Conservation (phyloP, 1,284 basidiomycete species). For the Cryptococcus floricola region DNA sequence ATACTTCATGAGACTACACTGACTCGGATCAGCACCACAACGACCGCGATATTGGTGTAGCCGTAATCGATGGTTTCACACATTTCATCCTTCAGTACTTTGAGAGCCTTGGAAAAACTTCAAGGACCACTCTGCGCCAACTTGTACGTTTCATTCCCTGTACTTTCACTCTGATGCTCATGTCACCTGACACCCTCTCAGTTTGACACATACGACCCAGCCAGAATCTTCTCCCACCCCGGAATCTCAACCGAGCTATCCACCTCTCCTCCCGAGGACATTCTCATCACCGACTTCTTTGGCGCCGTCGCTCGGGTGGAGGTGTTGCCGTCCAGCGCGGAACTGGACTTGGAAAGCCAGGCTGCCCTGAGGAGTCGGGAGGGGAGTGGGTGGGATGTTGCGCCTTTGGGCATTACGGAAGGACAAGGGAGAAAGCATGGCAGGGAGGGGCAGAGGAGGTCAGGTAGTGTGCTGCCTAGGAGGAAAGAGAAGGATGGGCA, state of each 20-base stretch:
- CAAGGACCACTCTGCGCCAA: slow-evolving; percentile 72
- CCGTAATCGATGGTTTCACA: slow-evolving; percentile 92
- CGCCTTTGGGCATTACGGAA: neutral
- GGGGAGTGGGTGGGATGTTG: neutral
- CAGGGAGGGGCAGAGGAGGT: too few species aligned
- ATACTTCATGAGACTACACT: neutral
- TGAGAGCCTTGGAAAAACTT: slow-evolving; percentile 88
- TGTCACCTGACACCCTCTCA: slow-evolving; percentile 38
- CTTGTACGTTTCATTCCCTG: slow-evolving; percentile 58
- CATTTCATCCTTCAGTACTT: slow-evolving; percentile 88
- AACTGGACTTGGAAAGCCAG: slow-evolving; percentile 2
- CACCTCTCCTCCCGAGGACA: slow-evolving; percentile 56
- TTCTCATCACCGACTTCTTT: slow-evolving; percentile 90
- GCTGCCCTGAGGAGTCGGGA: neutral
- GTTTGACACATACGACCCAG: slow-evolving; percentile 76
- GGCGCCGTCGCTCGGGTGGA: slow-evolving; percentile 86
- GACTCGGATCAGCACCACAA: slow-evolving; percentile 67
- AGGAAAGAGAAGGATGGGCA: too few species aligned
- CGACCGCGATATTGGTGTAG: slow-evolving; percentile 88
- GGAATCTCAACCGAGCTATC: slow-evolving; percentile 86
- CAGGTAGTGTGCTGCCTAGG: too few species aligned
- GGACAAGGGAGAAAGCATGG: too few species aligned
- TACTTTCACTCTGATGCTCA: neutral
- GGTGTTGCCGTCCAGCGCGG: slow-evolving; percentile 23
- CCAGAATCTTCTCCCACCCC: slow-evolving; percentile 73